Conservation (phyloP, 148 eudicot genomes). For the Drosera capensis region DNA sequence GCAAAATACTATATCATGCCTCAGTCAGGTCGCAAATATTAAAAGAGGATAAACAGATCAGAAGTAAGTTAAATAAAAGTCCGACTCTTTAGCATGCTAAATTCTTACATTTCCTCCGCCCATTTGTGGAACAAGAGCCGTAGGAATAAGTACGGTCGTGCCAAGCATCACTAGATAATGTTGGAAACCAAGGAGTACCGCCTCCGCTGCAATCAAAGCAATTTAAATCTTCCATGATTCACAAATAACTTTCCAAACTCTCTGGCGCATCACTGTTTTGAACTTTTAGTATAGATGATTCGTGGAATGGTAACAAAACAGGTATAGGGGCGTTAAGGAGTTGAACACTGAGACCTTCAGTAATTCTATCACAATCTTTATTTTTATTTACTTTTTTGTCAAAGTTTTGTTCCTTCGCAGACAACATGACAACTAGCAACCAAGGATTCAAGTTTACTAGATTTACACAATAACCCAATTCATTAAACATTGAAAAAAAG, state of each 20-base stretch:
- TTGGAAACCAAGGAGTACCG: constrained; percentile 73
- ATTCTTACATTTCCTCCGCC: constrained; percentile 72
- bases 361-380: too few relatives aligned
- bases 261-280: background rate
- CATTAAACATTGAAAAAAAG: too few relatives aligned
- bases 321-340: too few relatives aligned
- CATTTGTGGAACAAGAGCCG: constrained; percentile 69
- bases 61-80: background rate
- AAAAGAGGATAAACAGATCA: background rate
- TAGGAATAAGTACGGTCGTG: constrained; percentile 73
- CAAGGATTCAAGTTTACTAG: too few relatives aligned
- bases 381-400: too few relatives aligned
- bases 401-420: too few relatives aligned
- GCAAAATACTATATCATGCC: background rate
- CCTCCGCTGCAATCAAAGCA: constrained; percentile 49
- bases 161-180: constrained; percentile 89
- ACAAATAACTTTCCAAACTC: too few relatives aligned
- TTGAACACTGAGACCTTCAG: too few relatives aligned
- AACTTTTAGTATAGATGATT: background rate
- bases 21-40: too few relatives aligned
- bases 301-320: too few relatives aligned
- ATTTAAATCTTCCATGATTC: background rate
- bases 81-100: background rate
- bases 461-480: too few relatives aligned
- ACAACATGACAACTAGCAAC: too few relatives aligned